Conservation (phyloP, 176 grass and related monocot genomes). For the Musa itinerans region DNA sequence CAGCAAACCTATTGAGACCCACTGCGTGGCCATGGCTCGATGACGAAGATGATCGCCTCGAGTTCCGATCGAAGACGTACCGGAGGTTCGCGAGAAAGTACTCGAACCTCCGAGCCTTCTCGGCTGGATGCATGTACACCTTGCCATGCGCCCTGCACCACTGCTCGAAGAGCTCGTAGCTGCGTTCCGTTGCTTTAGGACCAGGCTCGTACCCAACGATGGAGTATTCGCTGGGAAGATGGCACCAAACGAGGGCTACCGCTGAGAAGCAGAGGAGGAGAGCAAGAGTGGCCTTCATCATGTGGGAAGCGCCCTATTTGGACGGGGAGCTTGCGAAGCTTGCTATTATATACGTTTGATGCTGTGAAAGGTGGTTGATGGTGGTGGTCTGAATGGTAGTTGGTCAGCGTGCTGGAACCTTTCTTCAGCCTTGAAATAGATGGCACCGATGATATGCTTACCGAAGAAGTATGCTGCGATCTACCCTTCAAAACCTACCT, state of each 20-base stretch:
- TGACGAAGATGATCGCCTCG: not conserved
- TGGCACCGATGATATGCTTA: not conserved
- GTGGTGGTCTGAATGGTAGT: not conserved
- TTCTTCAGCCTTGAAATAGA: not conserved
- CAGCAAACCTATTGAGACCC: slow-evolving; percentile 42
- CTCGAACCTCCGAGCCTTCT: slow-evolving; percentile 28
- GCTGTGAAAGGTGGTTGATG: slow-evolving; percentile 9
- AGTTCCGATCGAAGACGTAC: slow-evolving; percentile 17
- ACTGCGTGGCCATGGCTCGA: slow-evolving; percentile 17
- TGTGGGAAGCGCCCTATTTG: slow-evolving; percentile 20
- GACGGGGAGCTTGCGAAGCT: not conserved
- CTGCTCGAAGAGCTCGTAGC: slow-evolving; percentile 27
- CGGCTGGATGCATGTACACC: slow-evolving; percentile 25
- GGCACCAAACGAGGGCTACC: slow-evolving; percentile 4
- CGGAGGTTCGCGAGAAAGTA: slow-evolving; percentile 32
- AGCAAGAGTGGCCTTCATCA: not conserved
- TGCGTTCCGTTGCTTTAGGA: slow-evolving; percentile 2
- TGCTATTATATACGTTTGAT: not conserved
- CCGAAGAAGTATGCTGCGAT: not conserved
- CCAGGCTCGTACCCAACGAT: slow-evolving; percentile 26
- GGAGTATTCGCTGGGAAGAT: slow-evolving; percentile 27
- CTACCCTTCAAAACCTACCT: slow-evolving; percentile 5
- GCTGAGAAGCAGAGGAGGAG: slow-evolving; percentile 19
- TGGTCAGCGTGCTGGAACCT: not conserved
- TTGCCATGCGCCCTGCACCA: slow-evolving; percentile 30